phyloP scores from a whole-genome alignment of 331 rosid genomes.

The Saraca asoca region DNA sequence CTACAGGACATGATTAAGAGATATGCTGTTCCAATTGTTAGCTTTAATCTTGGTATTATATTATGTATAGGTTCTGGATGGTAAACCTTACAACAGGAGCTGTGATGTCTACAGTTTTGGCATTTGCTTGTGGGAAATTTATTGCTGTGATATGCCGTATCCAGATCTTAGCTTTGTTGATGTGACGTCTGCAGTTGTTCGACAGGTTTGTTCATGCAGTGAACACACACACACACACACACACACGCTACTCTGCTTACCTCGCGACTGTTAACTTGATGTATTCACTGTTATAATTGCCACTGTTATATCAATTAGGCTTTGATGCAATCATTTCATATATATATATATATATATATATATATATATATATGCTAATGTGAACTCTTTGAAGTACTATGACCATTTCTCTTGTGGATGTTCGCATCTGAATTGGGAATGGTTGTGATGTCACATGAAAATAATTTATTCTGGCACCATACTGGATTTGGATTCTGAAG shows the following conservation, averaged over 20 bases:
- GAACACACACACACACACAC: too few relatives aligned
- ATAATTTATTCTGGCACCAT: not conserved
- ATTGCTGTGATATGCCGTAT: constrained; percentile 80
- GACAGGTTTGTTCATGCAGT: constrained; percentile 48
- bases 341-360: too few relatives aligned
- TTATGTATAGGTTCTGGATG: constrained; percentile 68
- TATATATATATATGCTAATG: too few relatives aligned
- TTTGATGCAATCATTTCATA: too few relatives aligned
- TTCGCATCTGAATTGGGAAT: not conserved
- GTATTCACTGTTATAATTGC: too few relatives aligned
- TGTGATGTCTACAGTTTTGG: constrained; percentile 97
- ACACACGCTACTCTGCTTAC: not conserved
- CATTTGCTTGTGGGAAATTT: constrained; percentile 92
- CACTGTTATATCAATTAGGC: too few relatives aligned
- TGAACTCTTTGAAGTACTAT: too few relatives aligned
- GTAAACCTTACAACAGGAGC: constrained; percentile 86
- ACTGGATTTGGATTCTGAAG: too few relatives aligned
- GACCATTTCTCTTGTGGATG: not conserved
- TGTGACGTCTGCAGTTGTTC: constrained; percentile 60
- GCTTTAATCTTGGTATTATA: constrained; percentile 20
- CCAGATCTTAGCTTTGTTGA: constrained; percentile 72
- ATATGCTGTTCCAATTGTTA: not conserved
- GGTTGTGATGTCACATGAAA: not conserved
- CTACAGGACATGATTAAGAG: not conserved
- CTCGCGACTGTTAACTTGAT: not conserved